phyloP scores from a whole-genome alignment of 2,329 filamentous ascomycete species.

The Colletotrichum cuscutae region DNA sequence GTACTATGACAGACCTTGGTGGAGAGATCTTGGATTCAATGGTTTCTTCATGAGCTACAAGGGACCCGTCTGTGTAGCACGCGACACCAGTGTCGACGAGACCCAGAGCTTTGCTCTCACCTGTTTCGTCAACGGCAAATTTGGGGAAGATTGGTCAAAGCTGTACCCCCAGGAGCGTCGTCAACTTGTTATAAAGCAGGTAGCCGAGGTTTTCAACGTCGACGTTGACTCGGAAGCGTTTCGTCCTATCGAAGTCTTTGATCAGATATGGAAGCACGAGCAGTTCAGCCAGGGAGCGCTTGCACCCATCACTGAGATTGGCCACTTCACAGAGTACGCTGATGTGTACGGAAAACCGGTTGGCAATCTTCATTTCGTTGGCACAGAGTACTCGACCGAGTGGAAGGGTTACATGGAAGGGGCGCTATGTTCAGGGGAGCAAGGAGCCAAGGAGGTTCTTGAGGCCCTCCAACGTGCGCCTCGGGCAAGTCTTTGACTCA shows the following conservation, averaged over 20 bases:
- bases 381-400: constrained; percentile 57
- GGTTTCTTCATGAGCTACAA: too few species aligned
- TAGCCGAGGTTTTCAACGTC: too few species aligned
- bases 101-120: too few species aligned
- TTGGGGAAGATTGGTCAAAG: too few species aligned
- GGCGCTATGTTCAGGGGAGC: constrained; percentile 55
- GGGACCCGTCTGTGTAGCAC: too few species aligned
- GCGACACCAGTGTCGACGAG: too few species aligned
- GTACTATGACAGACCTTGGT: too few species aligned
- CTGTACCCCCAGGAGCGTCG: too few species aligned
- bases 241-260: constrained; percentile 40
- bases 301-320: constrained; percentile 45
- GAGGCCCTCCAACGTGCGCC: constrained; percentile 32
- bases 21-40: too few species aligned
- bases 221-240: too few species aligned
- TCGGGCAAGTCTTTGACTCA: not conserved
- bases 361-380: constrained; percentile 59
- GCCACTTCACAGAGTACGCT: constrained; percentile 41
- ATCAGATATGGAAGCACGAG: constrained; percentile 47
- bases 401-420: constrained; percentile 66
- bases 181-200: too few species aligned
- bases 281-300: constrained; percentile 46
- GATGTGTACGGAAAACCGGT: constrained; percentile 44
- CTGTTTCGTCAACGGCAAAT: too few species aligned
- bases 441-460: constrained; percentile 52